Base-by-base conservation (phyloP, 148 eudicot genomes). In the Rhododendron williamsianum region DNA sequence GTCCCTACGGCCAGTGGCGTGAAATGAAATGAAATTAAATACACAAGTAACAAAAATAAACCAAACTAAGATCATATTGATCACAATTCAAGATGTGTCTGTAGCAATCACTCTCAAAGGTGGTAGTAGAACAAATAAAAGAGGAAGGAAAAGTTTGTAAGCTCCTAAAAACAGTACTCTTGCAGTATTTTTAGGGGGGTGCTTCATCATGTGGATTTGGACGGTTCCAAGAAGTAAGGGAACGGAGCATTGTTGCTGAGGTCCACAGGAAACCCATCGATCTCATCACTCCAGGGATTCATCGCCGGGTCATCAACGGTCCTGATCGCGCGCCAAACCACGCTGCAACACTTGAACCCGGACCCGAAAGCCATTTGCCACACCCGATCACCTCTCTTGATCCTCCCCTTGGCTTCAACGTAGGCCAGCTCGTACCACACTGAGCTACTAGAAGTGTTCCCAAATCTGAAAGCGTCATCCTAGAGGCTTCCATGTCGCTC, bases 381-480 rank as follows among this genome's bases (percentile, higher is more conserved):
- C 25, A 87, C 86, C 35, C 81, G 84, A 78, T 87, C 73, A 4
- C 86, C 86, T 25, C 74, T 80, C 67, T 54, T 84, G 56, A 84
- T 84, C 80, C 86, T 84, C 27, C 86, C 83, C 43, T 84, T 87
- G 4, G 88, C 88, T 36, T 87, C 86, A 33, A 23, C 72, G 23
- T 87, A 87, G 23, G 86, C 88, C 13, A 87, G 27, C 19, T 87
- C 86, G 36, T 87, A 83, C 88, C 88, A 87, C 12, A 83, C 48
- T 0, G 86, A 18, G 33, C 86, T 84, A 60, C 87, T 87, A 5
- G 87, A 87, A 13, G 86, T 84, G 7, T 87, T 84, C 21, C 89
- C 89, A 18, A 81, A 84, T 65, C 89, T 80, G 46, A 73, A 71
- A 87, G 69, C 0, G 89, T 87, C 89, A 87, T 87, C 45, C 89